A percentile compares a stretch with the other conserved stretches of the same genome.
These are phyloP conservation scores for Marasmius tenuissimus DNA, from an alignment of 1,284 basidiomycete species.

Conservation along the genomic window DNA sequence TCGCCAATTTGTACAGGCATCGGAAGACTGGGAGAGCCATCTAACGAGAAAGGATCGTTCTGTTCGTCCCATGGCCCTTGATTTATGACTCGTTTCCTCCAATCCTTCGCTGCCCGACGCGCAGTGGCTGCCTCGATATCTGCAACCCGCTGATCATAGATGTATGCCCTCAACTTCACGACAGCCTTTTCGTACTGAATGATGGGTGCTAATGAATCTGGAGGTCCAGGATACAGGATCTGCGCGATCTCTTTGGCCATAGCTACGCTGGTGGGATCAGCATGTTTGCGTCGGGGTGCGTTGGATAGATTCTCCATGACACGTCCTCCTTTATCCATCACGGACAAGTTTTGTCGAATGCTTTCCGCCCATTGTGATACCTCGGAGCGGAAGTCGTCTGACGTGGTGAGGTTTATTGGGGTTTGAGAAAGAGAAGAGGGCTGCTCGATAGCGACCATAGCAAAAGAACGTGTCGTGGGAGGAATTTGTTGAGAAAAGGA, in stretches of 20 bases:
- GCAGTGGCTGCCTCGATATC: not conserved
- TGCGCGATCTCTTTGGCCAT: constrained; percentile 1
- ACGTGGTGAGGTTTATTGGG: not conserved
- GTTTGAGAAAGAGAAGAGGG: not conserved
- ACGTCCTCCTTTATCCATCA: constrained; percentile 1
- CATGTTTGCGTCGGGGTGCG: constrained; percentile 6
- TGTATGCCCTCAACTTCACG: constrained; percentile 5
- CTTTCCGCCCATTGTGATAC: not conserved
- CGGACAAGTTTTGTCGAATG: not conserved
- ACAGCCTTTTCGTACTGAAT: constrained; percentile 8
- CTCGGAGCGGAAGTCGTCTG: not conserved
- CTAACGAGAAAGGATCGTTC: constrained; percentile 17
- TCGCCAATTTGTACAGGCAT: constrained; percentile 20
- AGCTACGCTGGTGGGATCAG: constrained; percentile 1
- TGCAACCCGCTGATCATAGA: not conserved
- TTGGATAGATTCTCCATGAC: not conserved
- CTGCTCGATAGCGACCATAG: too few species aligned
- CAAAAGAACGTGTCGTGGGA: too few species aligned
- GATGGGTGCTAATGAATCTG: not conserved
- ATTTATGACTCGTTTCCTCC: not conserved
- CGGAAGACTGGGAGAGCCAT: constrained; percentile 13
- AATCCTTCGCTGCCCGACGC: not conserved
- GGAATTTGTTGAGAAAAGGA: too few species aligned
- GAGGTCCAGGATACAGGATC: not conserved
- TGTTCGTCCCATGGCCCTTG: constrained; percentile 8